Evolutionary conservation across 2,329 filamentous ascomycete species (phyloP).

Genomic region (Teratosphaeria epicoccoides): DNA sequence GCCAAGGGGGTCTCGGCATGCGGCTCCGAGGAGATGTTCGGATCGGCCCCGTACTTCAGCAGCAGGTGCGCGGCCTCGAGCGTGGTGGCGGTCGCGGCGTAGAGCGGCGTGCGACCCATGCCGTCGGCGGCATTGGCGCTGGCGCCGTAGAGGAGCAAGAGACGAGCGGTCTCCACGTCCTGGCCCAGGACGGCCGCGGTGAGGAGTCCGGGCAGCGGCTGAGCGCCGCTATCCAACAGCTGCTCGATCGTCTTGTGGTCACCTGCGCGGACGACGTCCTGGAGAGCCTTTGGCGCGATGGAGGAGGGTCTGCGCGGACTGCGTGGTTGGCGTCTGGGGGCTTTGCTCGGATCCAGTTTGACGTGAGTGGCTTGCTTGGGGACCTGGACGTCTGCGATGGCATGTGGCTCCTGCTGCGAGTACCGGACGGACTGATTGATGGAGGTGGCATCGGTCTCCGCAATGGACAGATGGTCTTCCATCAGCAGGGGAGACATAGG

Average conservation of each 20-base stretch:
- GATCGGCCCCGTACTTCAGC: constrained; percentile 49
- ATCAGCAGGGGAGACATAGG: neutral
- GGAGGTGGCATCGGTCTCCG: neutral
- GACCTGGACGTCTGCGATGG: constrained; percentile 30
- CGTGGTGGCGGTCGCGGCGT: constrained; percentile 34
- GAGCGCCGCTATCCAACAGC: constrained; percentile 14
- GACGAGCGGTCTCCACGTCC: constrained; percentile 31
- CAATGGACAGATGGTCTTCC: neutral
- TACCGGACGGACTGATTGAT: neutral
- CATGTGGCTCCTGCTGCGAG: neutral
- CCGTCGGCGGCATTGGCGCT: constrained; percentile 49
- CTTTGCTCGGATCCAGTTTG: constrained; percentile 28
- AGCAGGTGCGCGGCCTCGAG: constrained; percentile 51
- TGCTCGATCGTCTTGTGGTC: constrained; percentile 16
- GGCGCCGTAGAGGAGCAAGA: constrained; percentile 50
- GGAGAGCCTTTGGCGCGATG: constrained; percentile 29
- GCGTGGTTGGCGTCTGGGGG: constrained; percentile 9
- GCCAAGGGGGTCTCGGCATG: constrained; percentile 46
- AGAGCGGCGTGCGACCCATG: constrained; percentile 52
- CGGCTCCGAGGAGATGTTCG: constrained; percentile 43
- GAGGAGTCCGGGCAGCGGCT: constrained; percentile 8
- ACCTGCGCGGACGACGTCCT: constrained; percentile 22
- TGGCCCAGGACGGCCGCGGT: constrained; percentile 16
- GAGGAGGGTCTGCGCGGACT: constrained; percentile 16
- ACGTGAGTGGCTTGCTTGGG: constrained; percentile 37